phyloP scores from a whole-genome alignment of 345 rosid genomes.

The Jatropha curcas region DNA sequence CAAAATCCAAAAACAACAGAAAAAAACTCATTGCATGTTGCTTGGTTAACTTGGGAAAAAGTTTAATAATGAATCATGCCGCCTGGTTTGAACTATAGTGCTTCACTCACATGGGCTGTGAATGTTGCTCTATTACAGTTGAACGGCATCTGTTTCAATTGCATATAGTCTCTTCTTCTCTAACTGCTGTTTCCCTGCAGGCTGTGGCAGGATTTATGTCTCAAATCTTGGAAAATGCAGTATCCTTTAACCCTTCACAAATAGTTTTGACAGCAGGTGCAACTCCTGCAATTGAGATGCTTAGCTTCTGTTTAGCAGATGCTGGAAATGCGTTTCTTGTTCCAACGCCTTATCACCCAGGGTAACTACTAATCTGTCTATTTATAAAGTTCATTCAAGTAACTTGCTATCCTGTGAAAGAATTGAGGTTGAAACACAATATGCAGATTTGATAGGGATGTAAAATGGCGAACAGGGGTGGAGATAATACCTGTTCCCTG shows the following conservation, averaged over 20 bases:
- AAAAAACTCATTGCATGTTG: background rate
- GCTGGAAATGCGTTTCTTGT: slow-evolving; percentile 91
- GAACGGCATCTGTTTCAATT: background rate
- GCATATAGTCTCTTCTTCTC: slow-evolving; percentile 7
- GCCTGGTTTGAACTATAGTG: background rate
- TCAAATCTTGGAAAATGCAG: slow-evolving; percentile 47
- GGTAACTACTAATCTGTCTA: slow-evolving; percentile 41
- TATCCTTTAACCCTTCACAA: slow-evolving; percentile 64
- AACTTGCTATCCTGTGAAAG: background rate
- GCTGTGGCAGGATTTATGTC: slow-evolving; percentile 81
- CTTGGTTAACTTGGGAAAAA: background rate
- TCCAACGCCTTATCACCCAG: slow-evolving; percentile 78
- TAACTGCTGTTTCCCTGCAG: slow-evolving; percentile 35
- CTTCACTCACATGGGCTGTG: background rate
- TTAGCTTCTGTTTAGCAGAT: slow-evolving; percentile 89
- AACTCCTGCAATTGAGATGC: slow-evolving; percentile 72
- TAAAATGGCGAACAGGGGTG: slow-evolving; percentile 89
- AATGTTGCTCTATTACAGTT: slow-evolving; percentile 10
- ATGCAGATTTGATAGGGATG: slow-evolving; percentile 73
- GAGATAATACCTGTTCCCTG: slow-evolving; percentile 89
- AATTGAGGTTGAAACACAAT: slow-evolving; percentile 27
- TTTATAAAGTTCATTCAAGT: slow-evolving; percentile 4
- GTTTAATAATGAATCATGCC: background rate
- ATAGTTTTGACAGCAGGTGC: slow-evolving; percentile 71
- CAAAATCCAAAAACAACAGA: background rate